These are phyloP conservation scores for Sphagnum contortum DNA, from an alignment of 225 moss, liverwort and hornwort genomes.

Conservation along the genomic window DNA sequence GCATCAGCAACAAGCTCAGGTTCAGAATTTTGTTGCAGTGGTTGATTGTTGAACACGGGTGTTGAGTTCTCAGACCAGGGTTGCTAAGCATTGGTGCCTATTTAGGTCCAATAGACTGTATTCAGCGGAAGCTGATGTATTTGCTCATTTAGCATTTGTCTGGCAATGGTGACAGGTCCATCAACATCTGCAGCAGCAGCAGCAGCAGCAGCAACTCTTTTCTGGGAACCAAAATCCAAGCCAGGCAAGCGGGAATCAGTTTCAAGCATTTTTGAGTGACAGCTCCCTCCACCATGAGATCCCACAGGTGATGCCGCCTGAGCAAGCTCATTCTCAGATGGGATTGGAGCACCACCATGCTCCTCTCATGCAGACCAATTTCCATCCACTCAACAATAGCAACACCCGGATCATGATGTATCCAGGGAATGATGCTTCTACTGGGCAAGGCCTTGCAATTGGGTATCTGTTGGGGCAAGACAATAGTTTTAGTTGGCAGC, in stretches of 20 bases:
- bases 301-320: constrained; percentile 72
- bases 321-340: constrained; percentile 48
- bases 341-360: constrained; percentile 48
- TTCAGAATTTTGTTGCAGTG: neutral
- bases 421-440: constrained; percentile 31
- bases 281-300: constrained; percentile 68
- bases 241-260: constrained; percentile 67
- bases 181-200: constrained; percentile 55
- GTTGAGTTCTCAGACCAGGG: too few relatives aligned
- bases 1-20: constrained; percentile 56
- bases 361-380: constrained; percentile 39
- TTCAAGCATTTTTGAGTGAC: constrained; percentile 80
- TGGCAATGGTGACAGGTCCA: constrained; percentile 23
- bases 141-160: too few relatives aligned
- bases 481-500: constrained; percentile 96
- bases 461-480: constrained; percentile 88
- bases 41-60: too few relatives aligned
- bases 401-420: constrained; percentile 44
- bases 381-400: constrained; percentile 41
- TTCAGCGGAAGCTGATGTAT: too few relatives aligned
- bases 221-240: constrained; percentile 49
- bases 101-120: too few relatives aligned
- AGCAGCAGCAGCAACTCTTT: constrained; percentile 70
- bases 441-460: constrained; percentile 72
- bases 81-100: too few relatives aligned